Evolutionary conservation across 2,329 filamentous ascomycete species (phyloP).

Genomic region (Epicoccum sorghinum): DNA sequence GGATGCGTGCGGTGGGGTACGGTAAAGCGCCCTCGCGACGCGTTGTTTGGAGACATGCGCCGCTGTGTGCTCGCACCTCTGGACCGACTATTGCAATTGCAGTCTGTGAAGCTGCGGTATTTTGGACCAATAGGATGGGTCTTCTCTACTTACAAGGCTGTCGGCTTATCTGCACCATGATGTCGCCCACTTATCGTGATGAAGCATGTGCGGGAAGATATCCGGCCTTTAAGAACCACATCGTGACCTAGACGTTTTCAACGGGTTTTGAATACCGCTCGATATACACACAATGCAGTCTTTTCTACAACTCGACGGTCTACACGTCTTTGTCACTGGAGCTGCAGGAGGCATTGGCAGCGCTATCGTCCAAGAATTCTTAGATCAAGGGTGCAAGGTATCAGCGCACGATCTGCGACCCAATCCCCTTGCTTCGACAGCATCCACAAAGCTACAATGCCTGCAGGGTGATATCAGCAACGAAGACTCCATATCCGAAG

Average conservation of each 20-base stretch:
- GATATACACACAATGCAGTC: constrained; percentile 36
- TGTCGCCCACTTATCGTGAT: not conserved
- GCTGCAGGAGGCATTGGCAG: constrained; percentile 60
- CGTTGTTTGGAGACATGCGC: not conserved
- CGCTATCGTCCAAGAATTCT: constrained; percentile 58
- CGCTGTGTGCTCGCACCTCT: not conserved
- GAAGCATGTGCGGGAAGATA: not conserved
- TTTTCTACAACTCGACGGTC: constrained; percentile 56
- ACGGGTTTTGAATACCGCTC: not conserved
- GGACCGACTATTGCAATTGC: too few species aligned
- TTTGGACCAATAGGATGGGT: too few species aligned
- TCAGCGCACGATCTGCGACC: constrained; percentile 58
- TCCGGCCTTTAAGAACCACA: not conserved
- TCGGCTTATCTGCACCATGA: constrained; percentile 2
- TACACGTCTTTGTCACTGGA: constrained; percentile 62
- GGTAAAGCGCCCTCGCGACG: not conserved
- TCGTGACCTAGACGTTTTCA: not conserved
- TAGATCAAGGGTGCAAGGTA: constrained; percentile 61
- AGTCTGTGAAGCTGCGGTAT: too few species aligned
- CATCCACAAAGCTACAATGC: constrained; percentile 46
- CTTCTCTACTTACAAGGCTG: not conserved
- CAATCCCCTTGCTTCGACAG: constrained; percentile 39
- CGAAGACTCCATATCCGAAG: constrained; percentile 53
- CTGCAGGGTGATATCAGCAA: constrained; percentile 57
- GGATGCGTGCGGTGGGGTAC: constrained; percentile 1